Conservation (phyloP, 1,139 yeast species). For the Taiozyma sp. region DNA sequence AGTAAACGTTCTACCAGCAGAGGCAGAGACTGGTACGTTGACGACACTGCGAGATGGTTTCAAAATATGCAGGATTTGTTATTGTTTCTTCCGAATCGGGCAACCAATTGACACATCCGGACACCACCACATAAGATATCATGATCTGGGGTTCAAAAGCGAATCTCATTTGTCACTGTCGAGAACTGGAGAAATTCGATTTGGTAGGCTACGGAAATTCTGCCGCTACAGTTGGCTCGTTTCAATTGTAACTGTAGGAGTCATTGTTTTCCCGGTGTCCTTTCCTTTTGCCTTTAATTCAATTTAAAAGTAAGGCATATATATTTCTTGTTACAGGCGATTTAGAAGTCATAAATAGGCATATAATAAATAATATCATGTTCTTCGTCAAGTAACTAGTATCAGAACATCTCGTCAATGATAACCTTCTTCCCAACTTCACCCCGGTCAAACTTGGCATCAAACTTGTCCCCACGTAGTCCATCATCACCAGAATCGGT, state of each 20-base stretch:
- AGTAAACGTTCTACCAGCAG: background rate
- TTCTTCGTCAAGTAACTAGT: background rate
- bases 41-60: background rate
- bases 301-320: no score
- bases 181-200: background rate
- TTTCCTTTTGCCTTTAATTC: no score
- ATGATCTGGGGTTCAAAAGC: background rate
- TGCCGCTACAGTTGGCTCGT: no score
- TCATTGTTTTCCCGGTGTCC: no score
- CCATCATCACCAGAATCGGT: slow-evolving; percentile 3
- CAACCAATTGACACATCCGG: slow-evolving; percentile 7
- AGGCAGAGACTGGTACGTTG: background rate
- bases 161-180: background rate
- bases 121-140: background rate
- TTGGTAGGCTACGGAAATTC: no score
- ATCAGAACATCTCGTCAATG: slow-evolving; percentile 12
- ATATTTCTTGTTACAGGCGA: no score
- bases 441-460: slow-evolving; percentile 34
- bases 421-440: slow-evolving; percentile 32
- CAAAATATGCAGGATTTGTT: background rate
- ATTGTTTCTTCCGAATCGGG: slow-evolving; percentile 19
- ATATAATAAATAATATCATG: background rate
- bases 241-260: no score
- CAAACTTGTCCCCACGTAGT: slow-evolving; percentile 20
- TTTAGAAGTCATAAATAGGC: background rate